Evolutionary conservation across 306 rosid genomes (phyloP), one percentile per base, ranked within the genome.

Genomic region (Trifolium dubium): DNA sequence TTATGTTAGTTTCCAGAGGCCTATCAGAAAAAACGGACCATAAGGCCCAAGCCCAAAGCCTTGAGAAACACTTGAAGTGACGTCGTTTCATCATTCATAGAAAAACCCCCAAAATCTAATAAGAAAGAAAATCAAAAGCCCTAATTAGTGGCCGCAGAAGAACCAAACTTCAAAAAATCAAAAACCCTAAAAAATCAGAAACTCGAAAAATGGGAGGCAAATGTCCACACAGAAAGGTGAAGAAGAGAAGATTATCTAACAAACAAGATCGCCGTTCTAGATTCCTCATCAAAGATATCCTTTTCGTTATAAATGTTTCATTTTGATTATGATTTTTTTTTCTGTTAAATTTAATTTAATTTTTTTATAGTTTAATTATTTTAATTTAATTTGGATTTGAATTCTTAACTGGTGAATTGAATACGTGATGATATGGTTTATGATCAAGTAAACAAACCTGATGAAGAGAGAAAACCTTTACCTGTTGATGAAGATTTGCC

Each of bases 401-500:
- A 78, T 83, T 65, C 88, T 88, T 90, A 84, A 90, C 89, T 61
- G 1, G 9, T 72, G 29, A 71, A 68, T 77, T 43, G 75, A 58
- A 67, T 71, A 88, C 91, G 97, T 1, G 96, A 87, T 35, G 99
- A 94, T 32, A 83, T 90, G 96, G 97, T 94, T 32, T 94, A 86
- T 64, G 86, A 72, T 40, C 86, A 83, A 76, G 55, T 92, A 19
- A 83, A 86, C 41, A 89, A 82, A 64, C 82, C 84, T 1, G 89
- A 85, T 1, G 89, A 75, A 69, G 86, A 64, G 75, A 82, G 11
- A 60, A 51, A 43, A 13, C 62, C 84, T 17, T 83, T 91, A 69
- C 91, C 97, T n/a, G 4, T 85, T 0, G 96, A 94, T 67, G 96
- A 92, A 83, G 99, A 94, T 49, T 86, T 92, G 56, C 95, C 96